These are phyloP conservation scores for Edaphochlamys debaryana DNA, from an alignment of 139 green algal genomes.

Conservation along the genomic window DNA sequence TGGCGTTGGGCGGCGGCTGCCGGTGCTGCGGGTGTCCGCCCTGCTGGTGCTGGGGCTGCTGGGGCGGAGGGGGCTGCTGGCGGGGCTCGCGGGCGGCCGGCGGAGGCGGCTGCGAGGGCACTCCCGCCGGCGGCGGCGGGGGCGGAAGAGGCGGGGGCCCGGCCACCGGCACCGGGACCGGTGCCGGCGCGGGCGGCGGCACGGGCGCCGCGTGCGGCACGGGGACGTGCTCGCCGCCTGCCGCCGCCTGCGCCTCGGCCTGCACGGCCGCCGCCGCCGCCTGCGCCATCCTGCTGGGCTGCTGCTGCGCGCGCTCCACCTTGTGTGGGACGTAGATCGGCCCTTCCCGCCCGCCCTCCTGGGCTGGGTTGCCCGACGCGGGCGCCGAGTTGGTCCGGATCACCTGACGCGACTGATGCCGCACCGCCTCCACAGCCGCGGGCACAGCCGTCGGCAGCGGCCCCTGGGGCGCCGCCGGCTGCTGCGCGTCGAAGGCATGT, in stretches of 20 bases:
- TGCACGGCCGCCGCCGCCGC: neutral
- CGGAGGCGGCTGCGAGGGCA: too few relatives aligned
- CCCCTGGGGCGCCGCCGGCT: slow-evolving; percentile 21
- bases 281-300: slow-evolving; percentile 22
- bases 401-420: slow-evolving; percentile 19
- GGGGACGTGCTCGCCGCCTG: neutral
- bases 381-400: slow-evolving; percentile 33
- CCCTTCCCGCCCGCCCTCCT: slow-evolving; percentile 9
- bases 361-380: slow-evolving; percentile 21
- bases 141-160: too few relatives aligned
- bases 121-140: too few relatives aligned
- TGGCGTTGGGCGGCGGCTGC: neutral
- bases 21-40: neutral
- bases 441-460: slow-evolving; percentile 38
- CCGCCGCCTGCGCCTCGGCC: neutral
- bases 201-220: too few relatives aligned
- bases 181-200: too few relatives aligned
- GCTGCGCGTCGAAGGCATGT: neutral
- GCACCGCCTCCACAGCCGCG: slow-evolving; percentile 32
- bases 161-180: too few relatives aligned
- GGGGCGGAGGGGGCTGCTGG: too few relatives aligned
- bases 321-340: slow-evolving; percentile 8
- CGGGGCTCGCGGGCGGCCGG: too few relatives aligned
- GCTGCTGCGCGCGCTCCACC: slow-evolving; percentile 1
- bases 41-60: neutral